phyloP scores from a whole-genome alignment of 1,284 basidiomycete species.

The Ustilago vetiveriae region DNA sequence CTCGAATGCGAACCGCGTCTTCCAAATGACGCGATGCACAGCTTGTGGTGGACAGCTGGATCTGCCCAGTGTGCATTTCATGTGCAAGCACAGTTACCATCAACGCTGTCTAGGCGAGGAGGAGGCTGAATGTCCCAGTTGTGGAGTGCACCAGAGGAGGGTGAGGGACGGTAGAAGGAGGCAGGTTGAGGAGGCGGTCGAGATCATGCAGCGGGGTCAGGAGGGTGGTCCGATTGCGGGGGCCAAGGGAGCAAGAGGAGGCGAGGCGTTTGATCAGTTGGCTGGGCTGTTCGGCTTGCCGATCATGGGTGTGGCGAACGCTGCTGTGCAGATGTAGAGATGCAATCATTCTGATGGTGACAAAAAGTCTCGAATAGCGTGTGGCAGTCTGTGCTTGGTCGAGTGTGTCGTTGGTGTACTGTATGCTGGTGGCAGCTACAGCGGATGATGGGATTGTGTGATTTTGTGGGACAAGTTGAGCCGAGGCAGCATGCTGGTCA shows the following conservation, averaged over 20 bases:
- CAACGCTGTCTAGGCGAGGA: slow-evolving; percentile 70
- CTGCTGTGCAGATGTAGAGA: slow-evolving; percentile 4
- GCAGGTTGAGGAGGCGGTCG: slow-evolving; percentile 2
- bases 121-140: slow-evolving; percentile 82
- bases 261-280: slow-evolving; percentile 35
- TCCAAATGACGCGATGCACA: slow-evolving; percentile 91
- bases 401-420: no score
- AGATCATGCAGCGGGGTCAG: not conserved
- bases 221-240: no score
- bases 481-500: slow-evolving; percentile 7
- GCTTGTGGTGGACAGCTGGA: slow-evolving; percentile 87
- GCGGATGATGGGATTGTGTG: no score
- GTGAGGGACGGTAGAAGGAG: slow-evolving; percentile 77
- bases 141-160: slow-evolving; percentile 84
- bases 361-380: no score
- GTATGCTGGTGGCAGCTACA: no score
- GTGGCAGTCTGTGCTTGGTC: no score
- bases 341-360: no score
- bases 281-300: slow-evolving; percentile 37
- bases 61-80: slow-evolving; percentile 92
- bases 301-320: slow-evolving; percentile 24
- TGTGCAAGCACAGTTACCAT: slow-evolving; percentile 98
- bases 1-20: slow-evolving; percentile 80
- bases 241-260: not conserved
- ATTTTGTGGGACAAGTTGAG: no score